These are phyloP conservation scores for Metarhizium rileyi DNA, from an alignment of 2,329 filamentous ascomycete genomes.

Conservation along the genomic window DNA sequence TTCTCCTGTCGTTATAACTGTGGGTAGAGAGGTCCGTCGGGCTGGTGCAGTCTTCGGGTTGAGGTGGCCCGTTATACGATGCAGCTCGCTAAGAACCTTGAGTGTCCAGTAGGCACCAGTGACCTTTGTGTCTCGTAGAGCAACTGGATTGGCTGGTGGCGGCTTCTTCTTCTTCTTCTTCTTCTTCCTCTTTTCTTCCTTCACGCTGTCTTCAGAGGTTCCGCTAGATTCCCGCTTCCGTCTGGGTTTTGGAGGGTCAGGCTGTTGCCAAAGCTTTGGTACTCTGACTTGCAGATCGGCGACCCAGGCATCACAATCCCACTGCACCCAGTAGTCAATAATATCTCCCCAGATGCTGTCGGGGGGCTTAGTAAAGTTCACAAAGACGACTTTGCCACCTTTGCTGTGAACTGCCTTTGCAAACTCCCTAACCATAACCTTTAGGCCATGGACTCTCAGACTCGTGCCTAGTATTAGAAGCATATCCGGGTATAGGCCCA, in stretches of 20 bases:
- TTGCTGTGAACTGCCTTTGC: slow-evolving; percentile 60
- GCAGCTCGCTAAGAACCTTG: slow-evolving; percentile 32
- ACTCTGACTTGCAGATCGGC: slow-evolving; percentile 49
- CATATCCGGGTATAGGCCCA: slow-evolving; percentile 54
- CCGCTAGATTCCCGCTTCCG: slow-evolving; percentile 24
- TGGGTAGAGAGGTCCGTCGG: slow-evolving; percentile 12
- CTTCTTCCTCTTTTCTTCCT: slow-evolving; percentile 21
- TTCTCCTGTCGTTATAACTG: background rate
- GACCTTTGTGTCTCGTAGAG: slow-evolving; percentile 35
- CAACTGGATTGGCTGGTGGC: slow-evolving; percentile 28
- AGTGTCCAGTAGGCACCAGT: slow-evolving; percentile 34
- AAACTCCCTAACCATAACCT: slow-evolving; percentile 61
- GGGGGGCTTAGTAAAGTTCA: slow-evolving; percentile 62
- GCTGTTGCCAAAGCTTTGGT: slow-evolving; percentile 49
- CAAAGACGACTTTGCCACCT: slow-evolving; percentile 60
- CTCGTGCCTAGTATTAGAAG: slow-evolving; percentile 63
- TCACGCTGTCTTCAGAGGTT: slow-evolving; percentile 13
- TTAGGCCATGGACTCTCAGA: slow-evolving; percentile 60
- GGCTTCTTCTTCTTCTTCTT: slow-evolving; percentile 22
- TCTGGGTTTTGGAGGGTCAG: slow-evolving; percentile 33
- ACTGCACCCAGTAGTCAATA: slow-evolving; percentile 65
- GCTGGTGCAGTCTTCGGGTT: slow-evolving; percentile 6
- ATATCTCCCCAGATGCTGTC: slow-evolving; percentile 65
- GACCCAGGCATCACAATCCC: slow-evolving; percentile 69
- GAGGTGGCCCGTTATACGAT: slow-evolving; percentile 21